Conservation (phyloP, 225 moss, liverwort and hornwort species). For the Bryum argenteum region DNA sequence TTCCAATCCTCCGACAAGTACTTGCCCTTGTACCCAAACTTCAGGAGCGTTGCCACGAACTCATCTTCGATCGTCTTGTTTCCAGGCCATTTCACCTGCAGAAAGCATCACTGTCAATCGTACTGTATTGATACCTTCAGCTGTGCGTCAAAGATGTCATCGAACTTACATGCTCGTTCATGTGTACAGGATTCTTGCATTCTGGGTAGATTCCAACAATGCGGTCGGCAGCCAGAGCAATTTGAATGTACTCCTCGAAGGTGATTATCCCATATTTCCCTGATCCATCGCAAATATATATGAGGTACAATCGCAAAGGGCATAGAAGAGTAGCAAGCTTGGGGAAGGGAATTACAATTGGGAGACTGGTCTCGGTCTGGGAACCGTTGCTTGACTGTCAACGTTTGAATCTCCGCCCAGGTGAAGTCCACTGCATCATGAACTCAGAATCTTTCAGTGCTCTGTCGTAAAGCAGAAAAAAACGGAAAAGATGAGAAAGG, state of each 20-base stretch:
- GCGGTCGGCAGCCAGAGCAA: slow-evolving; percentile 68
- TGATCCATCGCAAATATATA: slow-evolving; percentile 5
- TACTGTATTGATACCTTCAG: not conserved
- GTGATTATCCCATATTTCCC: slow-evolving; percentile 56
- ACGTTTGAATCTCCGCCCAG: slow-evolving; percentile 78
- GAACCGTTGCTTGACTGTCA: slow-evolving; percentile 65
- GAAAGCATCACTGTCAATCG: not conserved
- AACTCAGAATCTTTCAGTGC: not conserved
- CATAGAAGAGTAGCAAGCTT: not conserved
- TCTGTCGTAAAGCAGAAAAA: not conserved
- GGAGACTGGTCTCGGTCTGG: slow-evolving; percentile 67
- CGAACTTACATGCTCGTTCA: slow-evolving; percentile 78
- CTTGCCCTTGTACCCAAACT: slow-evolving; percentile 64
- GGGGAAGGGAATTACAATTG: slow-evolving; percentile 37
- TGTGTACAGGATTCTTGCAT: slow-evolving; percentile 78
- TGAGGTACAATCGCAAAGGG: no score
- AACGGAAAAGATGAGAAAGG: not conserved
- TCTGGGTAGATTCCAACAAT: slow-evolving; percentile 91
- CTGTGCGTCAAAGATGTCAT: not conserved
- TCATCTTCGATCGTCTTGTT: slow-evolving; percentile 63
- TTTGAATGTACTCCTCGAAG: slow-evolving; percentile 81
- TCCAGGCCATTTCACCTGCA: slow-evolving; percentile 86
- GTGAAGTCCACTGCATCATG: slow-evolving; percentile 83
- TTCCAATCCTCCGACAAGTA: slow-evolving; percentile 74
- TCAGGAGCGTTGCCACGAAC: slow-evolving; percentile 68